Evolutionary conservation across 2,329 filamentous ascomycete species (phyloP), one percentile per base, ranked within the genome.

Genomic region (Aspergillus puulaauensis): DNA sequence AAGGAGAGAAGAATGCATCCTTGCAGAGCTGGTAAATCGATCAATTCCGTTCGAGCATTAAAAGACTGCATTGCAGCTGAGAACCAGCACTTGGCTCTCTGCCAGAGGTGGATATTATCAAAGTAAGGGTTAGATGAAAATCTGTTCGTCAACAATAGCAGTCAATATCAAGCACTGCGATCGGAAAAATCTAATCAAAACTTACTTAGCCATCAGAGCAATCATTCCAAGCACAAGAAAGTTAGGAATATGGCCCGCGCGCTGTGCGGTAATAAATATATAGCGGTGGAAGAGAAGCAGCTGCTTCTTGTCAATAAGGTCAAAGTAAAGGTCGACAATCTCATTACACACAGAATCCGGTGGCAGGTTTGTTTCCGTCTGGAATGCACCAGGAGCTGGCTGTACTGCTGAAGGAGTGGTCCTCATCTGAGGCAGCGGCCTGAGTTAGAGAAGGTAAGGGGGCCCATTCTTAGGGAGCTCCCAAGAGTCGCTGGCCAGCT

Each of bases 221-320:
- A 55, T 24, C 53, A 55, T 55, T 9, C 41, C 53, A 8, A 55
- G 45, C 5, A 55, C 35, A 23, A 55, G 21, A 40, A 49, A 55
- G n/a, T 55, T 24, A 7, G 45, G 53, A 11, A 41, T 27, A 27
- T n/a, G 24, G 4, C 45, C 53, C 3, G 53, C 53, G 2, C 53
- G 45, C 17, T 55, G 53, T 14, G 39, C 45, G 2, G 53, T 27
- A 23, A 55, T 37, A 15, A 55, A 55, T 4, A 39, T 43, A 24
- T 35, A 9, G 23, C 46, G 53, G n/a, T 55, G 53, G 17, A 55
- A 55, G 1, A 55, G 17, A 44, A 55, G 47, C 23, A 55, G 37
- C 24, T 55, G 53, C 37, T 55, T 55, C 35, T 55, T 46, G 3
- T 55, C 53, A 27, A 55, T 55, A 4, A 55, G 24, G 11, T 55